Conservation (phyloP, 495 filamentous ascomycete species). For the Penicillium nucicola region DNA sequence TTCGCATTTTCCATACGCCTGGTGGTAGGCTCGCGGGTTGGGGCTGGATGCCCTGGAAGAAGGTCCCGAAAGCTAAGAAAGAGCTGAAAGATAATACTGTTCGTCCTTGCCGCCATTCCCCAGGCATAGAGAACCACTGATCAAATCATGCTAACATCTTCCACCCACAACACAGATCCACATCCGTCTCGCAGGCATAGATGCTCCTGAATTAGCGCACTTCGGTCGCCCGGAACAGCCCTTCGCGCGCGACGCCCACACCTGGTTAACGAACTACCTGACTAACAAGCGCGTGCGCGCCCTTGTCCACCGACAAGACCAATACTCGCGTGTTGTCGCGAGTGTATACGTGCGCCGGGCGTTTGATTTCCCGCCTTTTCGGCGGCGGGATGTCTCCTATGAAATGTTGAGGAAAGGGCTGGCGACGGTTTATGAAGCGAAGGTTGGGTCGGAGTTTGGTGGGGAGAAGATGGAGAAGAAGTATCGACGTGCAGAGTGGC, state of each 20-base stretch:
- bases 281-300: conserved; percentile 70
- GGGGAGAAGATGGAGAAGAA: conserved; percentile 54
- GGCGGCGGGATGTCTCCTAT: conserved; percentile 75
- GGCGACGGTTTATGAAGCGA: conserved; percentile 91
- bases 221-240: conserved; percentile 89
- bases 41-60: conserved; percentile 81
- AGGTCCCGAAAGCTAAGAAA: conserved; percentile 62
- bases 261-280: conserved; percentile 75
- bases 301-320: conserved; percentile 77
- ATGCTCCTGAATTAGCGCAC: conserved; percentile 90
- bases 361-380: conserved; percentile 52
- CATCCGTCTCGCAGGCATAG: conserved; percentile 84
- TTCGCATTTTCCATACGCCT: conserved; percentile 89
- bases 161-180: conserved; percentile 50
- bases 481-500: conserved; percentile 69
- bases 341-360: conserved; percentile 72
- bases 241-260: conserved; percentile 70
- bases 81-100: conserved; percentile 77
- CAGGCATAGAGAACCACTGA: not conserved
- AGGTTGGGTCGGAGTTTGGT: conserved; percentile 84
- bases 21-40: conserved; percentile 84
- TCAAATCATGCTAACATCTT: not conserved
- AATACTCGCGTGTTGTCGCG: conserved; percentile 87
- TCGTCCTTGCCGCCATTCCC: conserved; percentile 21
- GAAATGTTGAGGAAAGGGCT: conserved; percentile 83